A percentile compares a stretch with the other conserved stretches of the same genome.
These are phyloP conservation scores for Stagonosporopsis vannaccii DNA, from an alignment of 2,329 filamentous ascomycete species.

Conservation along the genomic window DNA sequence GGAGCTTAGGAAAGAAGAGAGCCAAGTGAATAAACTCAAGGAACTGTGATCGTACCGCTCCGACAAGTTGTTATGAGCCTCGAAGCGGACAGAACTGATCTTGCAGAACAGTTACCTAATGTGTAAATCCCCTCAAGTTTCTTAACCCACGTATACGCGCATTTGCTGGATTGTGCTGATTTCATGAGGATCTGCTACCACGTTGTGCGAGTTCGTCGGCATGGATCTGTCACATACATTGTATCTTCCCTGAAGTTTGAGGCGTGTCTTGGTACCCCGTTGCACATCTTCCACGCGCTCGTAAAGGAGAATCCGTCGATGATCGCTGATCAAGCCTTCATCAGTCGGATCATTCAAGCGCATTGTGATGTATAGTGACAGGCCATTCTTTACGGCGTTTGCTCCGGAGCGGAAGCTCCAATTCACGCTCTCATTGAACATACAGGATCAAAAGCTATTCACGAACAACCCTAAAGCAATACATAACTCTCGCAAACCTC, in stretches of 20 bases:
- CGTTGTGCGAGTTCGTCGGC: neutral
- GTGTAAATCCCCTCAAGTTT: neutral
- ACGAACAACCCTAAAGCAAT: neutral
- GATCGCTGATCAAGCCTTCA: no score
- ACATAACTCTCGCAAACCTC: neutral
- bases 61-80: neutral
- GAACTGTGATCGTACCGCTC: constrained; percentile 45
- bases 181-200: neutral
- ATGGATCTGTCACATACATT: neutral
- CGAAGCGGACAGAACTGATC: neutral
- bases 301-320: neutral
- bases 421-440: neutral
- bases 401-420: neutral
- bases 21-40: constrained; percentile 45
- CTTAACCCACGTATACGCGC: neutral
- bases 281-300: neutral
- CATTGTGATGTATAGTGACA: neutral
- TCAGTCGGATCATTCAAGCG: no score
- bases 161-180: no score
- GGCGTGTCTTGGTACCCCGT: neutral
- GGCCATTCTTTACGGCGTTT: neutral
- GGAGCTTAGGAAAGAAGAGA: constrained; percentile 46
- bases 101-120: neutral
- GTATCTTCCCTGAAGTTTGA: no score
- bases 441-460: neutral